Evolutionary conservation across 345 rosid species (phyloP), one percentile per base, ranked within the genome.

Genomic region (Rhodamnia argentea): DNA sequence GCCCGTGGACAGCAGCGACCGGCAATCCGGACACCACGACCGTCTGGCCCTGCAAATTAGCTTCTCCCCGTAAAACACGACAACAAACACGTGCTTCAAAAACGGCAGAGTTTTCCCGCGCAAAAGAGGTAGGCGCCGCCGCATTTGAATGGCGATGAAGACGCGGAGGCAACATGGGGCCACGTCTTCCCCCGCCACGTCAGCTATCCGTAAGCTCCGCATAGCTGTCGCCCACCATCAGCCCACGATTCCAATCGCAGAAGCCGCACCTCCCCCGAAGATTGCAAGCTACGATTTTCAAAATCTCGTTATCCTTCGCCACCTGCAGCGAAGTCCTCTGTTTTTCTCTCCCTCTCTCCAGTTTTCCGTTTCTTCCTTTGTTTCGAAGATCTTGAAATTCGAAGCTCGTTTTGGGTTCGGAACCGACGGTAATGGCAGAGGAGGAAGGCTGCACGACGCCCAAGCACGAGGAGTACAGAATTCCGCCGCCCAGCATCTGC

Each of bases 391-490:
- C 81, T 37, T 32, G 78, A 70, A 70, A 32, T 18, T 70, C 55
- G 52, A 82, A 24, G 52, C 83, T 88, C 88, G 86, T 83, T 87
- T 88, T 88, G 22, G 78, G 44, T 40, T 37, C 88, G 86, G 86
- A 55, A 75, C 88, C 60, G 60, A 84, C 57, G 59, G 82, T 32
- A 47, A 56, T 52, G 84, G 82, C 82, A 62, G 64, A 81, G 14
- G 95, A 90, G 27, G 95, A 93, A 84, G 95, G 86, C 0, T 95
- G 96, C 83, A 83, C 87, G 82, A 96, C 98, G 27, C 98, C 98
- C 78, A 92, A 89, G 84, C 90, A 91, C 64, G 44, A 47, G 50
- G 89, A 90, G 56, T 87, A 88, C 85, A 88, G 93, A 76, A 94
- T 94, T 13, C 94, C 97, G 29, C 85, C 74, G 86, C 86, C 86